Evolutionary conservation across 306 rosid genomes (phyloP).

Genomic region (Glycyrrhiza uralensis): DNA sequence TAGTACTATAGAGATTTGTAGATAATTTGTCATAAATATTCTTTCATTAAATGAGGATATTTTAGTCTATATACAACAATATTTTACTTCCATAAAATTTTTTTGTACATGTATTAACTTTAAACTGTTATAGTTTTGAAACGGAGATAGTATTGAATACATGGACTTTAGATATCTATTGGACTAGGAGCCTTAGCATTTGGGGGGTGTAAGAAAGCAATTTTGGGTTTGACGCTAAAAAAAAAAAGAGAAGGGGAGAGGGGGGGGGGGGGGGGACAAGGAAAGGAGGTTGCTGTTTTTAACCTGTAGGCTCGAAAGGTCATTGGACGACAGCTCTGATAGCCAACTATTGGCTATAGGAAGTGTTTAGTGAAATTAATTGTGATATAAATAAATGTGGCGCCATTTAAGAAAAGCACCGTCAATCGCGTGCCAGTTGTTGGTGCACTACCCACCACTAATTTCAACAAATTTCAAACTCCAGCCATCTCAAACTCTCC

Average conservation of each 20-base stretch:
- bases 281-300: not conserved
- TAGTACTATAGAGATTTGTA: too few relatives aligned
- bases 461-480: not conserved
- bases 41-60: too few relatives aligned
- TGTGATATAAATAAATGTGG: not conserved
- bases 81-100: too few relatives aligned
- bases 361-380: not conserved
- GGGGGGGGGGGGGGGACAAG: too few relatives aligned
- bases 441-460: not conserved
- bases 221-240: not conserved
- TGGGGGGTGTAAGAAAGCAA: not conserved
- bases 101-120: too few relatives aligned
- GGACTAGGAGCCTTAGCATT: not conserved
- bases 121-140: too few relatives aligned
- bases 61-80: too few relatives aligned
- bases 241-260: too few relatives aligned
- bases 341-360: not conserved
- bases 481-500: not conserved
- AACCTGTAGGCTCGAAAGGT: not conserved
- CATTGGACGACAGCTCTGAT: not conserved
- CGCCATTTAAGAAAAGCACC: conserved; percentile 32
- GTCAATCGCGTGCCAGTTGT: conserved; percentile 38
- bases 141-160: too few relatives aligned
- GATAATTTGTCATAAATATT: too few relatives aligned
- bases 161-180: not conserved